Percentiles rank a stretch among this genome's conserved stretches.
Conservation (phyloP, 2,329 filamentous ascomycete genomes). For the Didymella keratinophila region DNA sequence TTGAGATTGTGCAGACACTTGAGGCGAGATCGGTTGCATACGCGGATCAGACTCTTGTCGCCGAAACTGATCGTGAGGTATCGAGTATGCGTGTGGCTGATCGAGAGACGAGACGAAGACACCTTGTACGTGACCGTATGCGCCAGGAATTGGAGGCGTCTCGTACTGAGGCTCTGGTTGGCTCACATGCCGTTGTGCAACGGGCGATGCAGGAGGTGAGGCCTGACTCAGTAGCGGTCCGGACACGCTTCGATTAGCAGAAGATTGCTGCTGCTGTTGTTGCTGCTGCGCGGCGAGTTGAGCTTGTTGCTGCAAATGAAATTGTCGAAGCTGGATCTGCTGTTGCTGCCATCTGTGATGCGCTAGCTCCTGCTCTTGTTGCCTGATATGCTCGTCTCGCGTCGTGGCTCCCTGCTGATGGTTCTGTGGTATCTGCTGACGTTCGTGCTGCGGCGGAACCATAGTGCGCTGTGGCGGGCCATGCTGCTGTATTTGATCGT, state of each 20-base stretch:
- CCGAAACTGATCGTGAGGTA: constrained; percentile 25
- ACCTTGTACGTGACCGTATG: constrained; percentile 45
- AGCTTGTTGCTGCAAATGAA: constrained; percentile 17
- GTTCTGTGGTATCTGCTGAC: constrained; percentile 5
- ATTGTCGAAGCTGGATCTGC: constrained; percentile 21
- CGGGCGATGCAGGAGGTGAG: constrained; percentile 20
- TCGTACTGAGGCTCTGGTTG: constrained; percentile 47
- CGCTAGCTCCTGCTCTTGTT: constrained; percentile 14
- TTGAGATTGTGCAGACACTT: constrained; percentile 43
- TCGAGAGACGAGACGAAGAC: constrained; percentile 40
- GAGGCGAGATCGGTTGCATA: constrained; percentile 44
- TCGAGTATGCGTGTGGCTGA: constrained; percentile 24
- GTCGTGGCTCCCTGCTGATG: constrained; percentile 18
- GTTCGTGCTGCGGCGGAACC: constrained; percentile 5
- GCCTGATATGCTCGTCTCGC: constrained; percentile 13
- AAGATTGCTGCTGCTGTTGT: constrained; percentile 15
- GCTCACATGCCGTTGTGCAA: constrained; percentile 32
- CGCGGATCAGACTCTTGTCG: constrained; percentile 41
- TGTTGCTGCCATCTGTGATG: constrained; percentile 20
- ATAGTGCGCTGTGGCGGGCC: constrained; percentile 16
- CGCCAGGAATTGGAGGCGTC: constrained; percentile 47
- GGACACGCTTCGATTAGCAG: constrained; percentile 30
- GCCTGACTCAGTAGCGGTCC: constrained; percentile 26
- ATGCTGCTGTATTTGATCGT: constrained; percentile 16
- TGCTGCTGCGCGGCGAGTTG: constrained; percentile 5